A percentile compares a stretch with the other conserved stretches of the same genome.
Evolutionary conservation across 257 asterid species (phyloP).

Genomic region (Solanum chilense): DNA sequence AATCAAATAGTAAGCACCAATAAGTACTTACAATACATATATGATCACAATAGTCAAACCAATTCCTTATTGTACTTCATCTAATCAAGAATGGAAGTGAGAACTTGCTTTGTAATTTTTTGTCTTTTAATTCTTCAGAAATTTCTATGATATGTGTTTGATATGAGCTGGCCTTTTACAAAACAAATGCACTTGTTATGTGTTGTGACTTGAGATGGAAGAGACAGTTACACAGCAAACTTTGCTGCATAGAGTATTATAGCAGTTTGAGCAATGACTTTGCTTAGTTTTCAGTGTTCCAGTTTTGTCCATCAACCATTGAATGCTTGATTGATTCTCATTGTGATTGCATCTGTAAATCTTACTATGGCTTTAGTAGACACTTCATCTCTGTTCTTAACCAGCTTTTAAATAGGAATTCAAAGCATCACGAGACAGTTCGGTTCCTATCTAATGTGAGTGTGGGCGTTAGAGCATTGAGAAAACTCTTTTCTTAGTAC

Average conservation of each 20-base stretch:
- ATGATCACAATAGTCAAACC: slow-evolving; percentile 88
- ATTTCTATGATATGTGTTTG: not conserved
- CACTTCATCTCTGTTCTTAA: not conserved
- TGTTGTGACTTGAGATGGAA: not conserved
- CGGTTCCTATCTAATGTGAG: no score
- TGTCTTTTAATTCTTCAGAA: not conserved
- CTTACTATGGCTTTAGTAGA: not conserved
- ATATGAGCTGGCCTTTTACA: not conserved
- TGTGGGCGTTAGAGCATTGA: no score
- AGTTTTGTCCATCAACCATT: not conserved
- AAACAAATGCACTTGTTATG: not conserved
- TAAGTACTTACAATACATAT: slow-evolving; percentile 62
- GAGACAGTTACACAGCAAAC: not conserved
- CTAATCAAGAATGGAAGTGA: not conserved
- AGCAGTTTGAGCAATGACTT: not conserved
- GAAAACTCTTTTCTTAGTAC: no score
- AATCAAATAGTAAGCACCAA: not conserved
- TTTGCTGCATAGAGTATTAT: not conserved
- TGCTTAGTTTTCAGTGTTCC: not conserved
- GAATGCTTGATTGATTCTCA: not conserved
- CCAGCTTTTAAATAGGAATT: no score
- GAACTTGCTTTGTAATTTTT: not conserved
- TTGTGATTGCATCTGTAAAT: not conserved
- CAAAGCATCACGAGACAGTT: no score
- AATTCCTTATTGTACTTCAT: slow-evolving; percentile 34